Base-by-base conservation (phyloP, 2,329 filamentous ascomycete genomes). In the Aspergillus pseudonomiae region DNA sequence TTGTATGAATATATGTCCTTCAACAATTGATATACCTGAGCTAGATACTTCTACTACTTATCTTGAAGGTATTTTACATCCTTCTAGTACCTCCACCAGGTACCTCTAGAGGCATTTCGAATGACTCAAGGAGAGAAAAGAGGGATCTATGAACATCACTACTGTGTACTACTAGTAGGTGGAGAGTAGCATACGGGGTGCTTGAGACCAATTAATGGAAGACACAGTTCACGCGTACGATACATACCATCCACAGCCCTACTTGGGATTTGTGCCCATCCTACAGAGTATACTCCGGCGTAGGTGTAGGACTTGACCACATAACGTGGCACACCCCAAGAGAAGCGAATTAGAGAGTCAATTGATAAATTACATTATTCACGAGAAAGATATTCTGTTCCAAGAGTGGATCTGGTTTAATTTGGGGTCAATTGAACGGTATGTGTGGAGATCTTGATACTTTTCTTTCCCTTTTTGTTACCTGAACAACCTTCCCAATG, bases 401-500 rank as follows among this genome's bases (percentile, higher is more conserved):
- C 28, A n/a, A 21, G 16, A 52, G 48, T 52, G 48, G 48, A 52
- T 52, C 34, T 52, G 7, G 28, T 52, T 52, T 16, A 52, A 39
- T 26, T 24, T 24, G 21, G 34, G 52, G n/a, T 24, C 32, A 41
- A 55, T 39, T 10, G 32, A 26, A 39, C 28, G 19, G 24, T 11
- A 26, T 55, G 52, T 55, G 52, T 55, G 52, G 52, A 39, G 52
- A 55, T 55, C 10, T 41, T 39, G 52, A 39, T 36, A 19, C 14
- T 26, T 10, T 54, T 32, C 24, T 36, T 34, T 52, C 6, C 30
- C 19, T 30, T 30, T 36, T 24, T 59, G 55, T 59, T 68, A 41
- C 39, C 39, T 41, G 39, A n/a, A 41, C 7, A 9, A 16, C 34
- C 68, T 68, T 73, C 64, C 66, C 63, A 65, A 34, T n/a, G 57